Evolutionary conservation across 139 green algal genomes (phyloP).

Genomic region (Astrephomene gubernaculifera): DNA sequence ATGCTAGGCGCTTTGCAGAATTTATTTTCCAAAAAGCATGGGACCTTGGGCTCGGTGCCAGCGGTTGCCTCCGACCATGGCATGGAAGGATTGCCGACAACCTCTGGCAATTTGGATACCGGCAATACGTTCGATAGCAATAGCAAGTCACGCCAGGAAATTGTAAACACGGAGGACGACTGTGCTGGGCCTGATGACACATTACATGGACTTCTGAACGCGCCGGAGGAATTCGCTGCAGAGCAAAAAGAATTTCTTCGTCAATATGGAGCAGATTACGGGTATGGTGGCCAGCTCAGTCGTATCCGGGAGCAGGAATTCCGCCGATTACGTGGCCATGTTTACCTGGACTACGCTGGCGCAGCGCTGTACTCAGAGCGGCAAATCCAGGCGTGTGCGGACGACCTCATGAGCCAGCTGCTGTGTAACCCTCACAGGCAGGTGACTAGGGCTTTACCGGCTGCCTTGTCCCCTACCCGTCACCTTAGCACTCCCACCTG

Average conservation of each 20-base stretch:
- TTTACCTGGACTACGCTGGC: conserved; percentile 77
- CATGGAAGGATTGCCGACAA: no score
- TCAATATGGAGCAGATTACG: not conserved
- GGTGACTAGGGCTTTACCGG: not conserved
- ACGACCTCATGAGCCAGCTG: conserved; percentile 48
- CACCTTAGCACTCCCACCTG: not conserved
- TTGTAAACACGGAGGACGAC: no score
- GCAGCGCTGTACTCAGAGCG: conserved; percentile 69
- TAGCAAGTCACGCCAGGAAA: no score
- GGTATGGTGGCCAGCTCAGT: conserved; percentile 20
- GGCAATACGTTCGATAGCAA: no score
- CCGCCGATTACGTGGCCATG: conserved; percentile 12
- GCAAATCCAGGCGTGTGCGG: conserved; percentile 52
- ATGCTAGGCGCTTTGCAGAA: no score
- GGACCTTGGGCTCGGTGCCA: no score
- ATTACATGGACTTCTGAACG: not conserved
- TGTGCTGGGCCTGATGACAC: no score
- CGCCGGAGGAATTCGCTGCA: not conserved
- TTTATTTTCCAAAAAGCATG: no score
- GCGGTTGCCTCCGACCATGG: no score
- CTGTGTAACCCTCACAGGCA: conserved; percentile 66
- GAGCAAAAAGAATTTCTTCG: not conserved
- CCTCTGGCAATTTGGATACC: no score
- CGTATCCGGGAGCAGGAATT: conserved; percentile 26
- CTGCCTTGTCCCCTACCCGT: not conserved